Conservation (phyloP, 257 asterid species). For the Voacanga thouarsii region DNA sequence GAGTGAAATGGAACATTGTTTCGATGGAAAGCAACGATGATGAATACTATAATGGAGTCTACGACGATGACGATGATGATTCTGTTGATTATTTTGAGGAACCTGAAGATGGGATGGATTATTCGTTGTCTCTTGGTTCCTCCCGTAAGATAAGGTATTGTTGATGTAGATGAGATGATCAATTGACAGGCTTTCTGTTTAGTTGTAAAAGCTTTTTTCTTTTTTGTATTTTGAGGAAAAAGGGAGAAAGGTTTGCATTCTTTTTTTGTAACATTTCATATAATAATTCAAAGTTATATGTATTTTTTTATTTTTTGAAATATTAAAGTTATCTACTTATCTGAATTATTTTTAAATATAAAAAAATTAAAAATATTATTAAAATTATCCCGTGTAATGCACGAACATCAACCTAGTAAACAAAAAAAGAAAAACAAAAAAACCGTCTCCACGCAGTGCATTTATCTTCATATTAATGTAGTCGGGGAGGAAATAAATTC, state of each 20-base stretch:
- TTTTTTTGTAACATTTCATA: no score
- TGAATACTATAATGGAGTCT: slow-evolving; percentile 26
- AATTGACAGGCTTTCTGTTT: background rate
- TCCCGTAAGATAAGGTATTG: slow-evolving; percentile 49
- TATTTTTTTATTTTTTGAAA: no score
- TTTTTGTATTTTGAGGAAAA: background rate
- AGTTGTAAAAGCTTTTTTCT: background rate
- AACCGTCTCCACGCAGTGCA: no score
- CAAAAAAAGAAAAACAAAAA: no score
- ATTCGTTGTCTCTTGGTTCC: slow-evolving; percentile 14
- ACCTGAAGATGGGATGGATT: slow-evolving; percentile 16
- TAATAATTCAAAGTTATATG: no score
- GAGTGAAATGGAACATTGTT: slow-evolving; percentile 24
- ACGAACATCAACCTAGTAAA: no score
- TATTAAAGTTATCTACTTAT: no score
- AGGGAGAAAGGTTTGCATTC: background rate
- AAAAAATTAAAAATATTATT: no score
- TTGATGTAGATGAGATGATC: background rate
- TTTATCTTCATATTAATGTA: no score
- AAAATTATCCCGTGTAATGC: no score
- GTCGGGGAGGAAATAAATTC: no score
- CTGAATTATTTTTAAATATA: no score
- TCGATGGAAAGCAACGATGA: slow-evolving; percentile 35
- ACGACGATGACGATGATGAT: slow-evolving; percentile 16
- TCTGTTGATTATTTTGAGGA: slow-evolving; percentile 20